These are phyloP conservation scores for Skeletonema tropicum DNA, from an alignment of 108 stramenopile genomes.

Conservation along the genomic window DNA sequence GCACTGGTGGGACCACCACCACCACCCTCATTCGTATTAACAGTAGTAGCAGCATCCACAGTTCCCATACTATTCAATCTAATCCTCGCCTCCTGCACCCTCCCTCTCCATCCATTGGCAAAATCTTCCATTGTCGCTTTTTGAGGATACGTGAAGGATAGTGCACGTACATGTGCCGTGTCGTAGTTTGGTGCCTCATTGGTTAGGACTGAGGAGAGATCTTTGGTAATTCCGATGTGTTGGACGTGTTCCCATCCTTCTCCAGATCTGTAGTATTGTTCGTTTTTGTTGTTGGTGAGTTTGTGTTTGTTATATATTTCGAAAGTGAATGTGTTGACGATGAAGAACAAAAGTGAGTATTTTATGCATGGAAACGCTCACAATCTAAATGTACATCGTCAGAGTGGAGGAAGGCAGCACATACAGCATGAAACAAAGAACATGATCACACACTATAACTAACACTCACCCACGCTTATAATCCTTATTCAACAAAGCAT, in stretches of 20 bases:
- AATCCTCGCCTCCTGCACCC: constrained; percentile 58
- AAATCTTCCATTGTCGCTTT: constrained; percentile 80
- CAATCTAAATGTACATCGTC: no score
- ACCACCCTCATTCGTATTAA: constrained; percentile 23
- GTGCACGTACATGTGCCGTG: constrained; percentile 72
- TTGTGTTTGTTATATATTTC: neutral
- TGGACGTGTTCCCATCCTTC: constrained; percentile 74
- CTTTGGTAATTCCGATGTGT: constrained; percentile 67
- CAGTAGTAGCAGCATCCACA: neutral
- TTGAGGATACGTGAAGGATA: constrained; percentile 77
- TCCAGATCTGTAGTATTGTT: constrained; percentile 17
- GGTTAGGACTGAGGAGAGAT: constrained; percentile 51
- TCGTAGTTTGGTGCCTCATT: constrained; percentile 29
- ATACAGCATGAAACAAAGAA: no score
- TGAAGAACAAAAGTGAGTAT: neutral
- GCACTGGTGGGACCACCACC: constrained; percentile 42
- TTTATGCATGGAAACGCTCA: no score
- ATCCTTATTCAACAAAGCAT: constrained; percentile 66
- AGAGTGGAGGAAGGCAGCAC: no score
- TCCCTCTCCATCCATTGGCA: constrained; percentile 64
- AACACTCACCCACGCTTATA: constrained; percentile 61
- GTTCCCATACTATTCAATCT: constrained; percentile 11
- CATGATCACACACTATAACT: neutral
- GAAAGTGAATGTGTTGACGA: neutral
- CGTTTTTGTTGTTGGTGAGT: no score